Evolutionary conservation across 306 rosid species (phyloP), one percentile per base, ranked within the genome.

Genomic region (Gastrolobium villosum): DNA sequence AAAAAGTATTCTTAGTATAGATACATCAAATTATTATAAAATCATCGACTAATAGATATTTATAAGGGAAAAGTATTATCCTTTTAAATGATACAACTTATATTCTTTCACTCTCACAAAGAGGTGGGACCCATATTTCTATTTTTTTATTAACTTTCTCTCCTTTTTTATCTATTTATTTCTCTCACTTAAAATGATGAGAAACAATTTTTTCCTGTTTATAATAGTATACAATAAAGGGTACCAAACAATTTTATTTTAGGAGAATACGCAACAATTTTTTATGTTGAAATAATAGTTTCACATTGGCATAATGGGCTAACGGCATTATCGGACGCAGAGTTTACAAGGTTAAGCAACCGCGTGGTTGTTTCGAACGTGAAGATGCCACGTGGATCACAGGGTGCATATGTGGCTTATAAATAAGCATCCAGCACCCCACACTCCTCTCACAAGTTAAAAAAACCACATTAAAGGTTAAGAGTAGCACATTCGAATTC

Each of bases 301-400:
- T 14, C 56, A 50, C 56, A n/a, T 50, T 13, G 5, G 13, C 49
- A 10, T 10, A 11, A 10, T 10, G 54, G 39, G 69, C 2, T 9
- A 66, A 44, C 39, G 11, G 41, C 10, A 70, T 11, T 26, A 40
- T 39, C 26, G 44, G 11, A 76, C 73, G 3, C 81, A 15, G 64
- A 37, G 14, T 82, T 62, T 9, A 84, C 82, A 8, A 0, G 76
- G 77, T 32, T 64, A 85, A 72, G 89, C 40, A 84, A 84, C 74
- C 87, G 90, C 69, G 84, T 72, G 37, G 3, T 8, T 0, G 20
- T 9, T 31, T 15, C 69, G 6, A 56, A 70, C 34, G 15, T 30
- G 61, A 10, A 26, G 6, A 50, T 48, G 72, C 69, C 91, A 83
- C 84, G 86, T 80, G 70, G 31, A 10, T 6, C 2, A 0, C 5